These are phyloP conservation scores for Diplodia intermedia DNA, from an alignment of 2,329 filamentous ascomycete species.

Conservation along the genomic window DNA sequence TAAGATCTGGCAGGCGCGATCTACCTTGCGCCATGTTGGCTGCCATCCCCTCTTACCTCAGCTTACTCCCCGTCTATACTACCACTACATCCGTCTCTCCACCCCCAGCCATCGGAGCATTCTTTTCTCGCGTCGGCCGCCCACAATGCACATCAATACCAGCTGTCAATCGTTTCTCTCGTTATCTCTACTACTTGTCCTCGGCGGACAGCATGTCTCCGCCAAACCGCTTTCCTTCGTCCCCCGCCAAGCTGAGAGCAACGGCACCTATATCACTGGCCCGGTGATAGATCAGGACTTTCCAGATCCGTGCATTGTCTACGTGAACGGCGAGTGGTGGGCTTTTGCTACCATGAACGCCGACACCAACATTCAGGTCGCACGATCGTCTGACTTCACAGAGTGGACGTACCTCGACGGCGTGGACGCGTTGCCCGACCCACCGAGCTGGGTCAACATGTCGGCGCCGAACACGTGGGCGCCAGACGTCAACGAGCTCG, in stretches of 20 bases:
- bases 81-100: background rate
- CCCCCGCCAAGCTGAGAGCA: background rate
- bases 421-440: constrained; percentile 31
- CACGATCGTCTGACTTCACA: constrained; percentile 28
- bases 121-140: background rate
- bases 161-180: constrained; percentile 9
- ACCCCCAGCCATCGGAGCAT: background rate
- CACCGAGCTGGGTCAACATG: constrained; percentile 33
- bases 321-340: constrained; percentile 27
- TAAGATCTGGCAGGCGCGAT: constrained; percentile 17
- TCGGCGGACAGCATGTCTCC: background rate
- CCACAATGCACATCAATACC: background rate
- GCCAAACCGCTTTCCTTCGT: constrained; percentile 17
- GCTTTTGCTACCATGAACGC: constrained; percentile 30
- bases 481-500: constrained; percentile 40
- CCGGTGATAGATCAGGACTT: constrained; percentile 26
- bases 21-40: background rate
- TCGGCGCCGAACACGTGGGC: constrained; percentile 41
- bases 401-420: constrained; percentile 29
- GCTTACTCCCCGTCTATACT: background rate
- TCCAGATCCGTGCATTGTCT: constrained; percentile 25
- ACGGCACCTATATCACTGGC: constrained; percentile 23
- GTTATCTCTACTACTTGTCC: background rate
- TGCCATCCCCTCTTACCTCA: background rate
- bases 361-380: constrained; percentile 30